phyloP scores from a whole-genome alignment of 768 basidiomycete species.

The Russula sp. region DNA sequence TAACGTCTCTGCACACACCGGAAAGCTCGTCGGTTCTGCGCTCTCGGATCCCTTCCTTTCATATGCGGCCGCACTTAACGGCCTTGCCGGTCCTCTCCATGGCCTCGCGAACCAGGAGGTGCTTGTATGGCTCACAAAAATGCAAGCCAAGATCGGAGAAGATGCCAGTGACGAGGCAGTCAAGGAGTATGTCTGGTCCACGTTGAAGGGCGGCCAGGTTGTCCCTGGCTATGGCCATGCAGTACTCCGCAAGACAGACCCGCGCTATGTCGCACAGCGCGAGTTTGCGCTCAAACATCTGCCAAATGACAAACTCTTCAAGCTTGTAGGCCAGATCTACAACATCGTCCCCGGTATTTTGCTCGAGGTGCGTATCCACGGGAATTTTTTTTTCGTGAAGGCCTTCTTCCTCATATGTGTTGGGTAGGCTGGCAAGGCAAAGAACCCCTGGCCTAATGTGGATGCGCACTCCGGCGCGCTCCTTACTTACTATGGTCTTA shows the following conservation, averaged over 20 bases:
- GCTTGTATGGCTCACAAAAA: conserved; percentile 88
- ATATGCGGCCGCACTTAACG: conserved; percentile 89
- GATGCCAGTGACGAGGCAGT: conserved; percentile 83
- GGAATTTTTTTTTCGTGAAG: neutral
- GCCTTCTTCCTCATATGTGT: conserved; percentile 2
- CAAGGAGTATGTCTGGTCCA: conserved; percentile 92
- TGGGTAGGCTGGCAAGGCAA: conserved; percentile 79
- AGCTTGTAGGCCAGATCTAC: conserved; percentile 88
- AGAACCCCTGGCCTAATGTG: conserved; percentile 96
- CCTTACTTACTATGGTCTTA: conserved; percentile 80
- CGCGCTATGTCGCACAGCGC: conserved; percentile 86
- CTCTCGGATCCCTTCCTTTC: conserved; percentile 97
- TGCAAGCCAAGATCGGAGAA: conserved; percentile 87
- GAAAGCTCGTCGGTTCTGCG: conserved; percentile 90
- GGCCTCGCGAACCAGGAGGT: conserved; percentile 98
- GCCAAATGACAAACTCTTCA: conserved; percentile 87
- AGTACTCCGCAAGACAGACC: conserved; percentile 87
- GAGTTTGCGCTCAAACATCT: conserved; percentile 86
- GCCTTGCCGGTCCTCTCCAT: conserved; percentile 95
- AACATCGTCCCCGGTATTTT: conserved; percentile 87
- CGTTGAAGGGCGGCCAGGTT: conserved; percentile 89
- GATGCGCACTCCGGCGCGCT: conserved; percentile 95
- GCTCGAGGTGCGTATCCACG: conserved; percentile 56
- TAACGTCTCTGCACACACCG: conserved; percentile 94
- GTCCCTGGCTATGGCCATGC: conserved; percentile 92